phyloP scores from a whole-genome alignment of 306 rosid genomes.

The Rubus idaeus region DNA sequence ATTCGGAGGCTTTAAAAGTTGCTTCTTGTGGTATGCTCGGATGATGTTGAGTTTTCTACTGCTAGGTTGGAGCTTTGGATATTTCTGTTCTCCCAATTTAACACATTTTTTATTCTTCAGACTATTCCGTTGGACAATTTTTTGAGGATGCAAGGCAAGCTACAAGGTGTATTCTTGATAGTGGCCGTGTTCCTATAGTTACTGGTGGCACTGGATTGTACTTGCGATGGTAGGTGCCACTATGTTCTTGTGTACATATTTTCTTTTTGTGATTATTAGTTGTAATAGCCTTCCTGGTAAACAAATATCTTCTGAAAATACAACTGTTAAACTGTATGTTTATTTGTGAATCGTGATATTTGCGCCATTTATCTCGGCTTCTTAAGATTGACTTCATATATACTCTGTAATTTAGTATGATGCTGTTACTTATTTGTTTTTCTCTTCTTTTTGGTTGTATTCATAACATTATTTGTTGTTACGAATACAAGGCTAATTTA shows the following conservation, averaged over 20 bases:
- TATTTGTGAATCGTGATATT: not conserved
- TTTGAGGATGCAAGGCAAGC: slow-evolving; percentile 93
- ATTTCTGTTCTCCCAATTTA: slow-evolving; percentile 23
- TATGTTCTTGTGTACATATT: not conserved
- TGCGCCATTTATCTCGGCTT: slow-evolving; percentile 1
- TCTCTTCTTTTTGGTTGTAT: not conserved
- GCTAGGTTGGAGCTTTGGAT: slow-evolving; percentile 12
- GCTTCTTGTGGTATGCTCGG: slow-evolving; percentile 12
- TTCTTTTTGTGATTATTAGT: not conserved
- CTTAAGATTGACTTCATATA: not conserved
- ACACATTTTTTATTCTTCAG: slow-evolving; percentile 53
- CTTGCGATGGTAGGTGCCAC: slow-evolving; percentile 73
- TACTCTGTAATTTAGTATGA: not conserved
- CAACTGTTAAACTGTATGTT: not conserved
- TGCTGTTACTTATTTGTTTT: not conserved
- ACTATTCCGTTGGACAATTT: slow-evolving; percentile 89
- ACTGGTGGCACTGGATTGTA: slow-evolving; percentile 96
- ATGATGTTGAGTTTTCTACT: slow-evolving; percentile 21
- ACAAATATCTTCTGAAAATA: not conserved
- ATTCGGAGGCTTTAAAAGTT: slow-evolving; percentile 8
- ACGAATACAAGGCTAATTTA: slow-evolving; percentile 64
- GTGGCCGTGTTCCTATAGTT: slow-evolving; percentile 77
- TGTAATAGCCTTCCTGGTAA: not conserved
- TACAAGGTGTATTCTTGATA: slow-evolving; percentile 66
- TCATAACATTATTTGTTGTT: slow-evolving; percentile 16